Percentiles rank a stretch among this genome's conserved stretches.
phyloP scores from a whole-genome alignment of 352 stramenopile species.

The Poterioochromonas sp. region DNA sequence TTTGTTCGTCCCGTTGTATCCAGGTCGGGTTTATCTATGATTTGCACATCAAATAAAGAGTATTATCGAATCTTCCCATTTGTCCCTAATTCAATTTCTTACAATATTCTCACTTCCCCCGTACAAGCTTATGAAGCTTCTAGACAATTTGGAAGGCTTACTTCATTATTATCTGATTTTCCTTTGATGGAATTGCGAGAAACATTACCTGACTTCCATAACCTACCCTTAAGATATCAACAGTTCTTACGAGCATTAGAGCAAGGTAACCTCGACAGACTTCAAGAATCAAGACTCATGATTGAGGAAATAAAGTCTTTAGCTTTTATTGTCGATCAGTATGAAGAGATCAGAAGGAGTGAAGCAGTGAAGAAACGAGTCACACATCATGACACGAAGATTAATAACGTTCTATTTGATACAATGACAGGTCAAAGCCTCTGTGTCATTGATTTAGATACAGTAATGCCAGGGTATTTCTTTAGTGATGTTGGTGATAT shows the following conservation, averaged over 20 bases:
- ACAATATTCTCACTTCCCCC: background rate
- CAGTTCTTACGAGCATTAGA: background rate
- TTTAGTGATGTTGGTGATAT: background rate
- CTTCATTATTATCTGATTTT: background rate
- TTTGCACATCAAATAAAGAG: background rate
- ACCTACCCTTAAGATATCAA: background rate
- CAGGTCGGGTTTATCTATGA: too few species aligned
- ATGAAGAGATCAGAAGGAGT: too few species aligned
- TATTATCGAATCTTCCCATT: background rate
- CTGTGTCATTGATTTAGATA: slow-evolving; percentile 15
- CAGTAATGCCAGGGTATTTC: background rate
- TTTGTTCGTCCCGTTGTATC: background rate
- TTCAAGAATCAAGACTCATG: background rate
- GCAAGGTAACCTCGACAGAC: background rate
- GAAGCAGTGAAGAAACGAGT: background rate
- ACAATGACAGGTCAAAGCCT: background rate
- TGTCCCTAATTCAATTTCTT: background rate
- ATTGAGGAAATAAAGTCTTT: background rate
- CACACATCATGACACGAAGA: background rate
- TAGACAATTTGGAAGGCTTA: background rate
- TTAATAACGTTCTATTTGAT: background rate
- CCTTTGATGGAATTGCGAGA: background rate
- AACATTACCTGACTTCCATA: background rate
- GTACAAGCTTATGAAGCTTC: background rate
- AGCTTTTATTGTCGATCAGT: background rate